These are phyloP conservation scores for Fragaria vesca DNA, from an alignment of 306 rosid species.

Conservation along the genomic window DNA sequence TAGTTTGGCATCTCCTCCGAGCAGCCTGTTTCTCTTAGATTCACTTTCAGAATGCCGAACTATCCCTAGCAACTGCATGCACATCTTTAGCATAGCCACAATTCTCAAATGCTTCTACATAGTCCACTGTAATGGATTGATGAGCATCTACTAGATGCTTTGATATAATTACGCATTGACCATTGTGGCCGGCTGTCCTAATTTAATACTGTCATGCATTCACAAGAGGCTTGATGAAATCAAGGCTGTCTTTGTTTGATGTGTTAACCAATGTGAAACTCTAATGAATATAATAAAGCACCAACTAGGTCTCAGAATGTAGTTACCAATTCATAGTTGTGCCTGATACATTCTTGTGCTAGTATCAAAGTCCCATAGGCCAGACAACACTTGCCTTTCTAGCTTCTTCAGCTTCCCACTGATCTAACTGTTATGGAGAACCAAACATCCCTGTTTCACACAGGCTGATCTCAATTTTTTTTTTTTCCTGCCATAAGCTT, in stretches of 20 bases:
- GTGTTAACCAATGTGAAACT: slow-evolving; percentile 38
- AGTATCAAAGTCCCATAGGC: slow-evolving; percentile 79
- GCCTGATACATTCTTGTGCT: slow-evolving; percentile 74
- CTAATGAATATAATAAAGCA: slow-evolving; percentile 35
- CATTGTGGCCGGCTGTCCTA: slow-evolving; percentile 36
- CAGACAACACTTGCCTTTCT: slow-evolving; percentile 75
- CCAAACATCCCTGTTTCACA: slow-evolving; percentile 56
- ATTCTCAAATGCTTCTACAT: slow-evolving; percentile 39
- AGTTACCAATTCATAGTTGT: slow-evolving; percentile 26
- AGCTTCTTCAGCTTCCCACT: slow-evolving; percentile 83
- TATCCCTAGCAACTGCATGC: slow-evolving; percentile 38
- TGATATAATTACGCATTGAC: slow-evolving; percentile 14
- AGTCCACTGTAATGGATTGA: slow-evolving; percentile 13
- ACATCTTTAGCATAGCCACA: slow-evolving; percentile 50
- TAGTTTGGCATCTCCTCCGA: slow-evolving; percentile 5
- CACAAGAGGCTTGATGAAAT: slow-evolving; percentile 32
- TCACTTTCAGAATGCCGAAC: slow-evolving; percentile 14
- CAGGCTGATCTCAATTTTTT: slow-evolving; percentile 57
- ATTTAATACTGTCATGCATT: slow-evolving; percentile 27
- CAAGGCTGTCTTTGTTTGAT: slow-evolving; percentile 32
- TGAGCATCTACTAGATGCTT: slow-evolving; percentile 25
- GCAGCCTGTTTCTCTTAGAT: slow-evolving; percentile 8
- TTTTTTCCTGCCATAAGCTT: slow-evolving; percentile 47
- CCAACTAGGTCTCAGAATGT: slow-evolving; percentile 33
- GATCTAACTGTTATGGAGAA: slow-evolving; percentile 84